A percentile compares a stretch with the other conserved stretches of the same genome.
phyloP scores from a whole-genome alignment of 768 basidiomycete genomes.

The Hygrophorus pudorinus region DNA sequence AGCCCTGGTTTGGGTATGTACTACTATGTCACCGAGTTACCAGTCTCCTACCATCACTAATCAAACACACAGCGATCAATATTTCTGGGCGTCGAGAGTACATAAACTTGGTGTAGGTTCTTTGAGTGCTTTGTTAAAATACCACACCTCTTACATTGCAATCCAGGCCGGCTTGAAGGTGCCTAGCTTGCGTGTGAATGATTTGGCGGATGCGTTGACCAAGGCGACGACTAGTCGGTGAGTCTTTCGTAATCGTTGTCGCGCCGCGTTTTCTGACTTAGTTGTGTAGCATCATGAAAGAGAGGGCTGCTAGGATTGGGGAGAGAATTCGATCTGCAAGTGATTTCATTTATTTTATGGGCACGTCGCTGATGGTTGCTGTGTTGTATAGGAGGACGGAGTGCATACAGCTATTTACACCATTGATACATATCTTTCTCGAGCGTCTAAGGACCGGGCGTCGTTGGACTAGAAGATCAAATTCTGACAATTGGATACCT shows the following conservation, averaged over 20 bases:
- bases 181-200: constrained; percentile 31
- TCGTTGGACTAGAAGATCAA: constrained; percentile 5
- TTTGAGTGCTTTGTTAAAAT: neutral
- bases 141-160: neutral
- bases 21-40: neutral
- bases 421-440: constrained; percentile 43
- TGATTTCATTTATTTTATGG: neutral
- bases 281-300: constrained; percentile 41
- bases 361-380: too few relatives aligned
- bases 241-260: constrained; percentile 10
- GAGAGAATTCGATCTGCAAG: constrained; percentile 25
- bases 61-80: constrained; percentile 49
- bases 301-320: constrained; percentile 40
- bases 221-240: constrained; percentile 45
- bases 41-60: neutral
- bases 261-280: neutral
- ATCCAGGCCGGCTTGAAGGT: constrained; percentile 41
- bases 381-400: constrained; percentile 40
- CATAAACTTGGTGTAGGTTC: constrained; percentile 48
- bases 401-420: constrained; percentile 45
- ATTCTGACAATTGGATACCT: too few relatives aligned
- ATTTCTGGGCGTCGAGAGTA: constrained; percentile 58
- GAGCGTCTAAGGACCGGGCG: constrained; percentile 15
- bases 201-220: constrained; percentile 43
- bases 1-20: constrained; percentile 49